Base-by-base conservation (phyloP, 768 basidiomycete species). In the Daedalea quercina region DNA sequence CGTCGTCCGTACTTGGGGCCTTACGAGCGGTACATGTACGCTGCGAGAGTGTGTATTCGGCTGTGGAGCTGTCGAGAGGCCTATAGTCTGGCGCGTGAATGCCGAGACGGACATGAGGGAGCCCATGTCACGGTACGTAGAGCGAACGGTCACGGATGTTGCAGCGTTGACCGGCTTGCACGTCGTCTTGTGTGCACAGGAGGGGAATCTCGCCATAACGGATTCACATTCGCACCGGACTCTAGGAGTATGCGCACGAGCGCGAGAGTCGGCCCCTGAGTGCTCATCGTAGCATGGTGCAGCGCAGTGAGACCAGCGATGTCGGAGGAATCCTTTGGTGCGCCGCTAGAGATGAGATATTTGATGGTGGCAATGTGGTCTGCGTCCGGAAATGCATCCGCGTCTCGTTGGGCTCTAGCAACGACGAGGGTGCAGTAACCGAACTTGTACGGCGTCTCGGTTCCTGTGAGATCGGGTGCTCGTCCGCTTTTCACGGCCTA, bases 251-350 rank as follows among this genome's bases (percentile, higher is more conserved):
- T 54, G 15, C 70, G 70, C 0, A 66, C 63, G 19, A 79, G 60
- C 11, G 69, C 65, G 1, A 49, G n/a, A 2, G 31, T 33, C 7
- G 63, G 42, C 24, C 67, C 58, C 0, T 66, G 61, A 1, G 44
- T 20, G 0, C 65, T 63, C 3, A 69, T 69, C 9, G 72, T 71
- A 0, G 69, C 66, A 58, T 80, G 79, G 44, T 76, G 72, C 3
- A 81, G 69, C 1, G 81, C 75, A 0, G 77, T 81, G 63, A 68
- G 68, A 3, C 77, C 77, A 9, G 63, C 68, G 43, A 82, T 73
- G 53, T 81, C 81, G 1, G 64, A 63, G 1, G 69, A 20, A 46
- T 79, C 67, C 3, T 69, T 61, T 2, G 76, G 66, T 0, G 73
- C 66, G 12, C 78, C 78, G 0, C 61, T 54, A 0, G 69, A 61